Conservation (phyloP, 176 grass and related monocot species). For the Oryza punctata region DNA sequence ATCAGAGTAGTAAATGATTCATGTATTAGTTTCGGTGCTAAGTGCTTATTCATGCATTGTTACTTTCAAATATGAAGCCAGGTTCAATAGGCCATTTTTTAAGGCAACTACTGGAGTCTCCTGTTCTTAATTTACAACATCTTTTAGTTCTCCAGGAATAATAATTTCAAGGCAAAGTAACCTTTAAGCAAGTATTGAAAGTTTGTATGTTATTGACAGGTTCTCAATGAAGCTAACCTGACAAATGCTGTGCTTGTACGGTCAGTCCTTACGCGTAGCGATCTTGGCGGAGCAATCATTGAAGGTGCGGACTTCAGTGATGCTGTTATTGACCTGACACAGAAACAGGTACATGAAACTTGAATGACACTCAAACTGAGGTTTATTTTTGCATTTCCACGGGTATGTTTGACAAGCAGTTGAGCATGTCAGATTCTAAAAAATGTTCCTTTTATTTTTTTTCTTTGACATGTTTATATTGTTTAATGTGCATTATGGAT, state of each 20-base stretch:
- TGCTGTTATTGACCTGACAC: slow-evolving; percentile 86
- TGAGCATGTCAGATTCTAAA: neutral
- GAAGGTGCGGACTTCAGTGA: slow-evolving; percentile 97
- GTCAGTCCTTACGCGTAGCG: slow-evolving; percentile 89
- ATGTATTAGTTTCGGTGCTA: slow-evolving; percentile 5
- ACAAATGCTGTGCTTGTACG: slow-evolving; percentile 88
- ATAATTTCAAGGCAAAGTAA: neutral
- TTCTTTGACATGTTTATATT: neutral
- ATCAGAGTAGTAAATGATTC: slow-evolving; percentile 4
- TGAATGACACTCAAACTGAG: neutral
- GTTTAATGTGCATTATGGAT: neutral
- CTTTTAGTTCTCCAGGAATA: slow-evolving; percentile 15
- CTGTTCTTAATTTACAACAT: slow-evolving; percentile 27
- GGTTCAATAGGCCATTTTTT: neutral
- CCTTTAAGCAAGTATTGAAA: slow-evolving; percentile 34
- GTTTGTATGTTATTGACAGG: slow-evolving; percentile 49
- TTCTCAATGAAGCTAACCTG: slow-evolving; percentile 96
- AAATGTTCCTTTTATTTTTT: neutral
- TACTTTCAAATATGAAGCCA: slow-evolving; percentile 7
- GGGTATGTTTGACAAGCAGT: neutral
- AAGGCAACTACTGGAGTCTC: slow-evolving; percentile 8
- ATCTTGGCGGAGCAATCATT: slow-evolving; percentile 87
- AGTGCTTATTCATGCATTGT: neutral
- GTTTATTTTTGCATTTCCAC: neutral
- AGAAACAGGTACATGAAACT: slow-evolving; percentile 70